Evolutionary conservation across 2,329 filamentous ascomycete species (phyloP), one percentile per base, ranked within the genome.

Genomic region (Colletotrichum cereale): DNA sequence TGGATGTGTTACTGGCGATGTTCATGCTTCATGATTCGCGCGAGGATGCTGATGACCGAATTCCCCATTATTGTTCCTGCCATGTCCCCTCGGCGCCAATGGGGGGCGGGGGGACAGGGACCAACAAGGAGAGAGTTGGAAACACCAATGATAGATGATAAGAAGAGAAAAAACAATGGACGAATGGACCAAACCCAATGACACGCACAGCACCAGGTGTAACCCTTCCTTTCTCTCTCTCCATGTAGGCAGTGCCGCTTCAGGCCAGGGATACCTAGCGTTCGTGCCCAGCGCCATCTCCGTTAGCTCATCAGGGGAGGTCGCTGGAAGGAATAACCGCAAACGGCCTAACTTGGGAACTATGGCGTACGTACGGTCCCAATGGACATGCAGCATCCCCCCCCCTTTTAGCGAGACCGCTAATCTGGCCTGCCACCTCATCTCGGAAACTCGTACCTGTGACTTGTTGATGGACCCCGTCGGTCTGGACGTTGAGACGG

Each of bases 61-160:
- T 69, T 64, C 66, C 29, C 66, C 65, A 60, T 69, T 50, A 68
- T 71, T 71, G 58, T 63, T 61, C 57, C 52, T 71, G 58, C 65
- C 65, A 64, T 60, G 38, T 66, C 34, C 55, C 62, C 53, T 42
- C 63, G 48, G 61, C 24, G 31, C 62, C 62, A 47, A 50, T 66
- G 38, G 47, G 40, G 31, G 29, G 47, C 0, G 4, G n/a, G n/a
- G 14, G 42, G 11, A 26, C 12, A 26, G 42, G 42, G 8, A 44
- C 7, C 38, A 40, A 40, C 18, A 10, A 10, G 21, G n/a, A 2
- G 4, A 24, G 29, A 21, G 24, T 21, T 5, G 50, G 31, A 5
- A 21, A 31, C 3, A 12, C 7, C 0, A 47, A 5, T 3, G 2
- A 24, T 0, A 11, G 10, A 10, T n/a, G n/a, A 24, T n/a, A 38